Evolutionary conservation across 2,329 filamentous ascomycete genomes (phyloP).

Genomic region (Ophiocordyceps sinensis): DNA sequence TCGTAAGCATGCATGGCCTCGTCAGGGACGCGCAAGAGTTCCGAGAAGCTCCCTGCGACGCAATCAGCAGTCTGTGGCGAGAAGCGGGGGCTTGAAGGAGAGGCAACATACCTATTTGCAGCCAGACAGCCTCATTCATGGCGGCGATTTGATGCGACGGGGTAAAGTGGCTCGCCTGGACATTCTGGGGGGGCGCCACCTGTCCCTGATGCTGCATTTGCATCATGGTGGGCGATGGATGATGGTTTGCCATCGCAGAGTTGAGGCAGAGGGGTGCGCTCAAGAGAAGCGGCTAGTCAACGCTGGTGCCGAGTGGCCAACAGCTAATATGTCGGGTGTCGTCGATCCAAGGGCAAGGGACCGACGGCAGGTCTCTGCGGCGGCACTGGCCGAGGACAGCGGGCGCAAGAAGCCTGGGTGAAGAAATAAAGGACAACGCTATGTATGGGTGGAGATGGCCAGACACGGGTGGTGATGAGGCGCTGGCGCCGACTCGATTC

Average conservation of each 20-base stretch:
- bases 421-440: not conserved
- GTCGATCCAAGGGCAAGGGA: conserved; percentile 2
- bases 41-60: conserved; percentile 62
- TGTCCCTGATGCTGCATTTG: conserved; percentile 47
- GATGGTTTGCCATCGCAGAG: conserved; percentile 56
- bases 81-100: conserved; percentile 1
- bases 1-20: conserved; percentile 86
- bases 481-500: not conserved
- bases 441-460: not conserved
- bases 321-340: conserved; percentile 5
- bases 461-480: not conserved
- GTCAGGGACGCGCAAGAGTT: conserved; percentile 77
- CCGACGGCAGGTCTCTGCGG: not conserved
- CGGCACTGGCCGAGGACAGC: not conserved
- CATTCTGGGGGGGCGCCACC: conserved; percentile 39
- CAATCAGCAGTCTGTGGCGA: conserved; percentile 2
- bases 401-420: not conserved
- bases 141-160: conserved; percentile 61
- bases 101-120: conserved; percentile 65
- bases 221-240: conserved; percentile 70
- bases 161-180: conserved; percentile 42
- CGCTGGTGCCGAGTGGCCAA: conserved; percentile 5
- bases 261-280: conserved; percentile 3
- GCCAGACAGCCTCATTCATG: conserved; percentile 81
- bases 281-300: conserved; percentile 5